A percentile compares a stretch with the other conserved stretches of the same genome.
Conservation (phyloP, 139 green algal species). For the Ulvella scutata region DNA sequence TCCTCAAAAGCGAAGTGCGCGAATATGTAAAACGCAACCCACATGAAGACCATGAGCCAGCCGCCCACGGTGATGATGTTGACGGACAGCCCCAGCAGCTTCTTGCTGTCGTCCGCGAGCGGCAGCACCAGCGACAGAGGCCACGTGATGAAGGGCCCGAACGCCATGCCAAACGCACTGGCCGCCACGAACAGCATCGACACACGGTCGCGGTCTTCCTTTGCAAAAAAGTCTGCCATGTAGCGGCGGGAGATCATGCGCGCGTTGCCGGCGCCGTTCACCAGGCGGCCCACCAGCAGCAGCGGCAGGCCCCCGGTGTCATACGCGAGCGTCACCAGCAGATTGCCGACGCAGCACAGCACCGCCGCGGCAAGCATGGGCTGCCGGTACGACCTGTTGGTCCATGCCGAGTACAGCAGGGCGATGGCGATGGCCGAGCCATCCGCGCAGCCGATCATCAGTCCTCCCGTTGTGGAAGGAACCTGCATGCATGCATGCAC, state of each 20-base stretch:
- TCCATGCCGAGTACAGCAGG: conserved; percentile 28
- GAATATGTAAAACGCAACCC: conserved; percentile 17
- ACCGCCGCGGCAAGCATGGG: conserved; percentile 19
- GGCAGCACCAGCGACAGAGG: conserved; percentile 19
- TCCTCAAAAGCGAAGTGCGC: conserved; percentile 20
- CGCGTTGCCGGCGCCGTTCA: conserved; percentile 25
- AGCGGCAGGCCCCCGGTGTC: conserved; percentile 14
- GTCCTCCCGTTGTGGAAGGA: not conserved
- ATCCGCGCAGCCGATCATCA: conserved; percentile 15
- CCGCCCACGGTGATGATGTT: conserved; percentile 28
- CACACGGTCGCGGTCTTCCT: conserved; percentile 17
- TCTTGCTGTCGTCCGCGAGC: not conserved
- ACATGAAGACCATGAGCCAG: conserved; percentile 23
- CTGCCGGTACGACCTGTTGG: conserved; percentile 25
- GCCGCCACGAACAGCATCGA: conserved; percentile 28
- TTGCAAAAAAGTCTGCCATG: conserved; percentile 33
- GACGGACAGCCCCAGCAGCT: conserved; percentile 13
- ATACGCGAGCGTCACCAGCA: conserved; percentile 23
- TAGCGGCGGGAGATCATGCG: conserved; percentile 31
- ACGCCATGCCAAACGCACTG: conserved; percentile 30
- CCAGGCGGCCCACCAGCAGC: conserved; percentile 22
- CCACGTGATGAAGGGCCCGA: conserved; percentile 30
- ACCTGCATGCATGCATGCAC: too few species aligned
- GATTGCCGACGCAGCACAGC: conserved; percentile 22
- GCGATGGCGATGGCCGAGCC: conserved; percentile 12